Base-by-base conservation (phyloP, 805 yeast species). In the Hyphopichia homilentoma region DNA sequence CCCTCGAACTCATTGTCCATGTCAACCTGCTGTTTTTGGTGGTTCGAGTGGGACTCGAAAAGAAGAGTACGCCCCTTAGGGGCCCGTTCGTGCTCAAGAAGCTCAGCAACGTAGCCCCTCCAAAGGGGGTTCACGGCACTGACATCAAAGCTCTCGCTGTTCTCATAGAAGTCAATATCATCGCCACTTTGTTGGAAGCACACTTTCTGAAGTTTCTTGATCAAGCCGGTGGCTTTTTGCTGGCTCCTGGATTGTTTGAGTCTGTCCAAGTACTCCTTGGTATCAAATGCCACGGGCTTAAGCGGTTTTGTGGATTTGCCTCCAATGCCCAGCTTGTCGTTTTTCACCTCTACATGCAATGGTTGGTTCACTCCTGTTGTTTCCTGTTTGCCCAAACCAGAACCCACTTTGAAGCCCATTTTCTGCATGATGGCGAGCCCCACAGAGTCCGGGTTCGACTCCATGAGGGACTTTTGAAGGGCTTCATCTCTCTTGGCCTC, bases 351-450 rank as follows among this genome's bases (percentile, higher is more conserved):
- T 1, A 54, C 41, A 8, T 46, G 6, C 6, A 68, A 44, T 1
- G 75, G 73, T 28, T 52, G 64, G 4, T 59, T 61, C 4, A n/a
- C n/a, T n/a, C n/a, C n/a, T 2, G 32, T 17, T n/a, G 24, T 27
- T 14, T 23, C 38, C 9, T 45, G 36, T 15, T 32, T 41, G 0
- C 81, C 80, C 12, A 75, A 50, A 0, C 64, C 44, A 16, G 65
- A 59, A 13, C 80, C 81, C 3, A 65, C 47, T 33, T 57, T 63
- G 45, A 64, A 78, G 1, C 83, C 84, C 83, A 78, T 77, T 41
- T 62, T 70, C 41, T 62, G 58, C 83, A 78, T 76, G 39, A 77
- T 75, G 5, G 61, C 43, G 16, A 73, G 54, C 0, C 77, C 80
- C 30, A 64, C 57, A 0, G 75, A 69, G 29, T 59, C 54, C 23